Evolutionary conservation across 148 eudicot genomes (phyloP).

Genomic region (Chenopodium berlandieri): DNA sequence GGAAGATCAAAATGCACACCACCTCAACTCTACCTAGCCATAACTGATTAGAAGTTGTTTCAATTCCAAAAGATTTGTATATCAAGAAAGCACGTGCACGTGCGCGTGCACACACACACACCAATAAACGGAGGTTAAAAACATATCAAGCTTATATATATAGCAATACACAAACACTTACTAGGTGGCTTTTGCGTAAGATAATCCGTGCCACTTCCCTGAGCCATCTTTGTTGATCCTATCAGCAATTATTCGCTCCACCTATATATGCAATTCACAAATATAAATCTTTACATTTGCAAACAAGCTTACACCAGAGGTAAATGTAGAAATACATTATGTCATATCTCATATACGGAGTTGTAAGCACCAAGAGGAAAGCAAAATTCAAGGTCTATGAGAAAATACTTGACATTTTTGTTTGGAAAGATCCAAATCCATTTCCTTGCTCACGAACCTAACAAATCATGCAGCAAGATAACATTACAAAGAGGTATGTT

Average conservation of each 20-base stretch:
- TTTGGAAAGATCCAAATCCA: conserved; percentile 97
- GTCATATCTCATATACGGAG: not conserved
- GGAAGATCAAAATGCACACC: not conserved
- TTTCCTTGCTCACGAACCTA: conserved; percentile 99
- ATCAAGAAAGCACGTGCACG: too few species aligned
- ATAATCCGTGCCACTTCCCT: conserved; percentile 95
- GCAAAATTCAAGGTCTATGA: not conserved
- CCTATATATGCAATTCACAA: conserved; percentile 28
- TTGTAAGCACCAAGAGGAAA: conserved; percentile 8
- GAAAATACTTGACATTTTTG: conserved; percentile 77
- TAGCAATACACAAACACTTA: conserved; percentile 19
- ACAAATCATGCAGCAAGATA: conserved; percentile 11
- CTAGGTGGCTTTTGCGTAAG: conserved; percentile 99
- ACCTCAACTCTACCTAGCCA: not conserved
- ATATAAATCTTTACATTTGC: not conserved
- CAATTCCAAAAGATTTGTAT: not conserved
- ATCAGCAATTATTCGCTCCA: conserved; percentile 91
- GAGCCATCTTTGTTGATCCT: conserved; percentile 56
- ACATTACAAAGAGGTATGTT: conserved; percentile 13
- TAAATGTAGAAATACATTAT: not conserved
- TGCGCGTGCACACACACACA: not conserved
- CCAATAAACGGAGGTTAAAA: not conserved
- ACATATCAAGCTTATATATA: too few species aligned
- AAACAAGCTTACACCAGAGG: not conserved
- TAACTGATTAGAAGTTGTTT: not conserved